Base-by-base conservation (phyloP, 306 rosid species). In the Gastrolobium bilobum region DNA sequence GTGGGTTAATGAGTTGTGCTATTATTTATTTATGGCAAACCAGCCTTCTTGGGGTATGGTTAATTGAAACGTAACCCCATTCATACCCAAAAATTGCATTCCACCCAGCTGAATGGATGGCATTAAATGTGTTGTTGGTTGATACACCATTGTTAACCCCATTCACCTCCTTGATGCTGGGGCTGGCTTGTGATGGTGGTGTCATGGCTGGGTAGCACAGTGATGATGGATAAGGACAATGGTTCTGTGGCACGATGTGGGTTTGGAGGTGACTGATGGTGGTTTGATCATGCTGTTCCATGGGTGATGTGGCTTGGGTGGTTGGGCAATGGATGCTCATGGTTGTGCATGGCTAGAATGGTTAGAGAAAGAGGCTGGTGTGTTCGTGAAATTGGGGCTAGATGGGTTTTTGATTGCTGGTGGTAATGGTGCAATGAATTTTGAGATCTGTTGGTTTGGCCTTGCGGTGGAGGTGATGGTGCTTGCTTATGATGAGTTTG, bases 281-380 rank as follows among this genome's bases (percentile, higher is more conserved):
- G 43, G 20, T n/a, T 59, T 34, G 43, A 59, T 59, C 38, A 42
- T 34, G 14, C 10, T 59, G 15, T 59, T 59, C 26, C 10, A 11
- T 2, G 26, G 8, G 4, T 13, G 15, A 10, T 34, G 4, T 59
- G 66, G 43, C 39, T 59, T 59, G 2, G 43, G 42, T 59, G 66
- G 26, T 4, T 33, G 26, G 11, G 20, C 66, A 34, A 5, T 10
- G 52, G 4, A 4, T 59, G 66, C 11, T 34, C 15, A 33, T 1
- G n/a, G n/a, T 59, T 39, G 65, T 33, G 9, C 43, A 59, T 59
- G 66, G 14, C 26, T 59, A 33, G 42, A 35, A 57, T 57, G 63
- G 63, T 57, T 31, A 15, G 15, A 29, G 37, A 1, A 13, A 6
- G 10, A n/a, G n/a, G 59, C 1, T 56, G 26, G 62, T 56, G 37